phyloP scores from a whole-genome alignment of 2,329 filamentous ascomycete species.

The Aspergillaceae sp. region DNA sequence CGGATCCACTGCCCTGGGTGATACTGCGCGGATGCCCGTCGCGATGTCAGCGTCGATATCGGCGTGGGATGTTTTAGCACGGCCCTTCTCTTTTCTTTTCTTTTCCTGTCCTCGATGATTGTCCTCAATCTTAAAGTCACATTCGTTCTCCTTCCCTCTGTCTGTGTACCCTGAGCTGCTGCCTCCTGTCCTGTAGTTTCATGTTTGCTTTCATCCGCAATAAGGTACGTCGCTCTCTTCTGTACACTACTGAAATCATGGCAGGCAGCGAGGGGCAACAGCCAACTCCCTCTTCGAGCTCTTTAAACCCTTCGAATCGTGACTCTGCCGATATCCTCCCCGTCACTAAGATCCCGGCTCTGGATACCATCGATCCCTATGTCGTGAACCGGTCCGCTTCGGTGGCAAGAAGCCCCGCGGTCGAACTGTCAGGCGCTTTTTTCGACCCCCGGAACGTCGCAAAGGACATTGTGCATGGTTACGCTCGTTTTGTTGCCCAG shows the following conservation, averaged over 20 bases:
- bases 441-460: slow-evolving; percentile 5
- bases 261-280: slow-evolving; percentile 9
- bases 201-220: slow-evolving; percentile 2
- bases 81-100: background rate
- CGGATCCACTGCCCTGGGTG: slow-evolving; percentile 7
- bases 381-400: slow-evolving; percentile 2
- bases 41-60: slow-evolving; percentile 8
- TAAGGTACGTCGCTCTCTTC: slow-evolving; percentile 6
- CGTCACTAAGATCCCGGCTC: slow-evolving; percentile 18
- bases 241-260: slow-evolving; percentile 9
- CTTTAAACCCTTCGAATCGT: background rate
- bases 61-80: background rate
- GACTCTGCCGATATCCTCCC: slow-evolving; percentile 7
- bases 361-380: slow-evolving; percentile 20
- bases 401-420: slow-evolving; percentile 5
- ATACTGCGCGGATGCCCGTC: slow-evolving; percentile 6
- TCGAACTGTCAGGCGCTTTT: slow-evolving; percentile 3
- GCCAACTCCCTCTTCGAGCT: background rate
- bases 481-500: slow-evolving; percentile 16
- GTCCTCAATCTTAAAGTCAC: background rate
- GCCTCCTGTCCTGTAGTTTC: background rate
- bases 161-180: too few species aligned
- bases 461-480: slow-evolving; percentile 12
- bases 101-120: background rate
- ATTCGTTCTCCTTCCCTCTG: too few species aligned